These are phyloP conservation scores for Suillus subluteus DNA, from an alignment of 768 basidiomycete species.

Conservation along the genomic window DNA sequence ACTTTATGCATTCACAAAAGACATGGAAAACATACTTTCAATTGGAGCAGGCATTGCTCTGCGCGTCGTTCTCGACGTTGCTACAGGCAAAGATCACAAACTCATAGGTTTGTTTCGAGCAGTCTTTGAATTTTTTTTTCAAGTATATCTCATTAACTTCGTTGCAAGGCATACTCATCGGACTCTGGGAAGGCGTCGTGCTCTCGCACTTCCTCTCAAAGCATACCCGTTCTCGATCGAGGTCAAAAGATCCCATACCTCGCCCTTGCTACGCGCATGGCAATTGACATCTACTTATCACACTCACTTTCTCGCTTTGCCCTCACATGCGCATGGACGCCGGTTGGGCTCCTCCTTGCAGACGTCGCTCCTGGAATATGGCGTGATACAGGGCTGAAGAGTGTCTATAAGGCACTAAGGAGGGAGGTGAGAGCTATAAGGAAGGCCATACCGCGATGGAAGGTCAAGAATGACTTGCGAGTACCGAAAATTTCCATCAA, in stretches of 20 bases:
- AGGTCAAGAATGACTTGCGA: slow-evolving; percentile 32
- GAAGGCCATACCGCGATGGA: slow-evolving; percentile 34
- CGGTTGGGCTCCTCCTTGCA: slow-evolving; percentile 54
- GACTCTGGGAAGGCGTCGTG: slow-evolving; percentile 80
- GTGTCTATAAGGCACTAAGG: slow-evolving; percentile 40
- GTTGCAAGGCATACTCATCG: slow-evolving; percentile 67
- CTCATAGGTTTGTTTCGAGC: slow-evolving; percentile 30
- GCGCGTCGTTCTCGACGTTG: slow-evolving; percentile 61
- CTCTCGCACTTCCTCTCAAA: slow-evolving; percentile 73
- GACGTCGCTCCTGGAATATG: slow-evolving; percentile 53
- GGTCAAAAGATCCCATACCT: slow-evolving; percentile 71
- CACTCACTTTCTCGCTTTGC: slow-evolving; percentile 50
- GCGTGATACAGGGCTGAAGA: slow-evolving; percentile 44
- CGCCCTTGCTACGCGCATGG: slow-evolving; percentile 67
- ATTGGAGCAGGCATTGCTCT: slow-evolving; percentile 69
- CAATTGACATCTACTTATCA: slow-evolving; percentile 72
- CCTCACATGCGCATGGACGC: slow-evolving; percentile 57
- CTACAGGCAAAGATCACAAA: slow-evolving; percentile 38
- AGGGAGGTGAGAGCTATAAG: slow-evolving; percentile 37
- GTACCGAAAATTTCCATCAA: slow-evolving; percentile 6
- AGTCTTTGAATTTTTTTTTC: not conserved
- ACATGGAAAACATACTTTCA: slow-evolving; percentile 73
- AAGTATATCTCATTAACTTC: slow-evolving; percentile 21
- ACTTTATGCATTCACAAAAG: slow-evolving; percentile 18
- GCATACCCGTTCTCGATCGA: slow-evolving; percentile 43